These are phyloP conservation scores for Ajuga chamaepitys DNA, from an alignment of 257 asterid genomes.

Conservation along the genomic window DNA sequence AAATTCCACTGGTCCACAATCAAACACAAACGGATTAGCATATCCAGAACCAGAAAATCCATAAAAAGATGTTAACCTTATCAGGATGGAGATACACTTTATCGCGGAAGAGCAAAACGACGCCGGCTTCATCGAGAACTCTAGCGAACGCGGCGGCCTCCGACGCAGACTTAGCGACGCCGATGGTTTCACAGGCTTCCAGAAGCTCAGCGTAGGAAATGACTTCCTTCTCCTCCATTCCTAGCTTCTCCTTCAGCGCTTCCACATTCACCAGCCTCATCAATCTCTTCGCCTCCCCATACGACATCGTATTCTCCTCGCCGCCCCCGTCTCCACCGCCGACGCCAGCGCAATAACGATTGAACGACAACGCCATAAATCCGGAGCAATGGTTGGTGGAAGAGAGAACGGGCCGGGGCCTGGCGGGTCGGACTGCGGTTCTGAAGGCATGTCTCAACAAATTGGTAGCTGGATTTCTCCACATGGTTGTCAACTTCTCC, in stretches of 20 bases:
- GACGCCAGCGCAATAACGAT: constrained; percentile 14
- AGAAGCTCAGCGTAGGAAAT: constrained; percentile 61
- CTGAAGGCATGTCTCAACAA: constrained; percentile 32
- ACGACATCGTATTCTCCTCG: constrained; percentile 36
- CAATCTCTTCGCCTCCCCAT: constrained; percentile 74
- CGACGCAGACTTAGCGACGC: constrained; percentile 54
- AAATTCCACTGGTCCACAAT: background rate
- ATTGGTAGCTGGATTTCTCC: constrained; percentile 36
- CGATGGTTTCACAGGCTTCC: constrained; percentile 52
- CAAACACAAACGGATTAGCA: background rate
- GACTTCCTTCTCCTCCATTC: constrained; percentile 60
- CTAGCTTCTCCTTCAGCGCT: constrained; percentile 63
- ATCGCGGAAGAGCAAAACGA: constrained; percentile 74
- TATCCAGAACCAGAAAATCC: background rate
- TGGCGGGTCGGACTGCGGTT: constrained; percentile 4
- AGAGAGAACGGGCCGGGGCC: background rate
- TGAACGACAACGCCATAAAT: constrained; percentile 7
- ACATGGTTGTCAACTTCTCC: constrained; percentile 27
- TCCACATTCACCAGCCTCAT: constrained; percentile 90
- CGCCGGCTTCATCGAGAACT: constrained; percentile 90
- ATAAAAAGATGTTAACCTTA: constrained; percentile 34
- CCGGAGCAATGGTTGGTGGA: constrained; percentile 11
- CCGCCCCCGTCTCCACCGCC: constrained; percentile 17
- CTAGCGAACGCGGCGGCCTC: constrained; percentile 84
- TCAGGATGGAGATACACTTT: constrained; percentile 88